Percentiles rank a stretch among this genome's conserved stretches.
Evolutionary conservation across 2,329 filamentous ascomycete genomes (phyloP).

Genomic region (Monosporascus ibericus): DNA sequence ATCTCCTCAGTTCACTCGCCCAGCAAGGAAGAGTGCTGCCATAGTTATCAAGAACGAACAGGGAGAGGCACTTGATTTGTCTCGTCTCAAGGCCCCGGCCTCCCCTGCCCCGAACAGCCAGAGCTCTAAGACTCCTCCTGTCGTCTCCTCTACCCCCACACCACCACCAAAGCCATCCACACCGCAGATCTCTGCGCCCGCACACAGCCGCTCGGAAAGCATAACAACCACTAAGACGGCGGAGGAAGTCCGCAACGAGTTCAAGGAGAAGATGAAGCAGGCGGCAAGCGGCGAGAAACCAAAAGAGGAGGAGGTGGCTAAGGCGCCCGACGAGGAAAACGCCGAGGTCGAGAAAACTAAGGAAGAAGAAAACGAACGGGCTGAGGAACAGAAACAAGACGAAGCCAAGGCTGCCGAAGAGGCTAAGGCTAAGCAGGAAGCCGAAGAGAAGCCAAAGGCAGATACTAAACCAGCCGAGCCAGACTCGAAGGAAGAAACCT

Average conservation of each 20-base stretch:
- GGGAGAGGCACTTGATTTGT: constrained; percentile 71
- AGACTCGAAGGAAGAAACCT: constrained; percentile 24
- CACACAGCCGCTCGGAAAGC: constrained; percentile 68
- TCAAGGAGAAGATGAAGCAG: constrained; percentile 70
- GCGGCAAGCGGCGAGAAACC: constrained; percentile 41
- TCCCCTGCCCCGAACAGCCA: constrained; percentile 51
- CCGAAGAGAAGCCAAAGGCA: constrained; percentile 19
- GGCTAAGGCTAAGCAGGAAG: constrained; percentile 9
- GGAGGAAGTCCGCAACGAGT: constrained; percentile 78
- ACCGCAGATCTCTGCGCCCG: constrained; percentile 38
- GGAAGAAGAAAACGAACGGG: constrained; percentile 20
- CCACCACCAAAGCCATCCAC: constrained; percentile 72
- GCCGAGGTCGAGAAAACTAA: constrained; percentile 24
- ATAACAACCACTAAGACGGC: constrained; percentile 61
- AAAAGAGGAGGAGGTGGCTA: constrained; percentile 39
- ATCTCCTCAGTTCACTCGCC: constrained; percentile 41
- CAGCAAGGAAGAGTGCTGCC: constrained; percentile 60
- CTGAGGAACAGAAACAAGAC: constrained; percentile 13
- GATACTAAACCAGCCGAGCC: constrained; percentile 22
- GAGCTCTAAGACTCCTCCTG: constrained; percentile 58
- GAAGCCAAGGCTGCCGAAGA: constrained; percentile 25
- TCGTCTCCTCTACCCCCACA: constrained; percentile 69
- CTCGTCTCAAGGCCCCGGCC: constrained; percentile 50
- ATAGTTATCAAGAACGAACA: constrained; percentile 80
- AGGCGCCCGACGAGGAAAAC: constrained; percentile 23